Base-by-base conservation (phyloP, 257 asterid species). In the Primulina huaijiensis region DNA sequence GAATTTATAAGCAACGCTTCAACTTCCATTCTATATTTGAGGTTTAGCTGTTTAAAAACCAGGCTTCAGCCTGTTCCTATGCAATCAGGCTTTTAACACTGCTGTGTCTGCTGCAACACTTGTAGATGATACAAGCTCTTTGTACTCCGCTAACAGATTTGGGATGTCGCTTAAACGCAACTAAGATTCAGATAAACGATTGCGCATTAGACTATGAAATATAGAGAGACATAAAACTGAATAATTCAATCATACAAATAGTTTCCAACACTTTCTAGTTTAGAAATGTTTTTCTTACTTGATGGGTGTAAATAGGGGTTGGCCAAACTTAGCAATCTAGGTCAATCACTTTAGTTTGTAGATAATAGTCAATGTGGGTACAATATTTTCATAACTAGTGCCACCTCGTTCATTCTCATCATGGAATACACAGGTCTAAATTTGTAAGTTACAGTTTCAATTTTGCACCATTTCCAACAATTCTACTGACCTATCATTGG, bases 151-250 rank as follows among this genome's bases (percentile, higher is more conserved):
- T 83, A 92, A 69, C 53, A 90, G 79, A 70, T 68, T 73, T 35
- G 95, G 78, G 64, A 90, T 70, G 74, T 92, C 97, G 56, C 79
- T 85, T 92, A 90, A 40, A 33, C 95, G 98, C 77, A 92, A 62
- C 98, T 92, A 88, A 59, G 69, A 74, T 73, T 61, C 50, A 71
- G 52, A 27, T 3, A 73, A 52, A 60, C 55, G 75, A 60, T 55
- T 73, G 4, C 31, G 56, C 53, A 20, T 78, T 43, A 73, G 58
- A 31, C 63, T 2, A 23, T 23, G 55, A 55, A 43, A 40, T 62
- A 30, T 59, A 69, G 67, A 31, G 57, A 52, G 29, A 50, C 10
- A 34, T 29, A 34, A 29, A 58, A 33, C 40, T 8, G 62, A 46
- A 68, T 65, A 8, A 21, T 25, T 37, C n/a, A 43, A 59, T 27